Base-by-base conservation (phyloP, 345 rosid species). In the Eucalyptus coolabah region DNA sequence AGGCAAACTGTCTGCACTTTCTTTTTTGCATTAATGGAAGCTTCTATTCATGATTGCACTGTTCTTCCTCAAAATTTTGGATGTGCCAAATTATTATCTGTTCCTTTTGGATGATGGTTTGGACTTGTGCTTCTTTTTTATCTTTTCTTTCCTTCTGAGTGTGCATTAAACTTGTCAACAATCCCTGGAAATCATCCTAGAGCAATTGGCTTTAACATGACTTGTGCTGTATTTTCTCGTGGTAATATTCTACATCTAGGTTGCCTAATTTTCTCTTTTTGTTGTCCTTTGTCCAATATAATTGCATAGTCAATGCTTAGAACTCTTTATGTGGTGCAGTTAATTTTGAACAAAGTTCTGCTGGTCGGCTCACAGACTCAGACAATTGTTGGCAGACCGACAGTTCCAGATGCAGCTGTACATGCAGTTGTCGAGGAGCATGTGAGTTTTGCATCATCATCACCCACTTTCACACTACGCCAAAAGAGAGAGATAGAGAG, bases 351-450 rank as follows among this genome's bases (percentile, higher is more conserved):
- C 92, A 98, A 96, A 95, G 99, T 98, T 91, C 95, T 96, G 86
- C 88, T 98, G 92, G 90, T 98, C 89, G 99, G 99, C 82, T 95
- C 99, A 30, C 89, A 91, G 50, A 89, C 93, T 88, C 97, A 97
- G 91, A 95, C 99, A 34, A 93, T 97, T 44, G 90, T 97, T 10
- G 99, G 99, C 69, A 92, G 99, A 91, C 99, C 99, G 37, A 93
- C 90, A n/a, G 91, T 98, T 89, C 98, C 96, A 69, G 97, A 96
- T 89, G 97, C 98, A 21, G 92, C 94, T 88, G 99, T 98, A 88
- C 98, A 97, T 93, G 99, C 99, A 86, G 94, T 98, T 89, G 99
- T 97, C 7, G 99, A 98, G 95, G 98, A 98, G 90, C 99, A 97
- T 92, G 99, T 98, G 91, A 96, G 98, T 89, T 86, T n/a, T 86